Base-by-base conservation (phyloP, 768 basidiomycete genomes). In the Kwoniella bestiolae region DNA sequence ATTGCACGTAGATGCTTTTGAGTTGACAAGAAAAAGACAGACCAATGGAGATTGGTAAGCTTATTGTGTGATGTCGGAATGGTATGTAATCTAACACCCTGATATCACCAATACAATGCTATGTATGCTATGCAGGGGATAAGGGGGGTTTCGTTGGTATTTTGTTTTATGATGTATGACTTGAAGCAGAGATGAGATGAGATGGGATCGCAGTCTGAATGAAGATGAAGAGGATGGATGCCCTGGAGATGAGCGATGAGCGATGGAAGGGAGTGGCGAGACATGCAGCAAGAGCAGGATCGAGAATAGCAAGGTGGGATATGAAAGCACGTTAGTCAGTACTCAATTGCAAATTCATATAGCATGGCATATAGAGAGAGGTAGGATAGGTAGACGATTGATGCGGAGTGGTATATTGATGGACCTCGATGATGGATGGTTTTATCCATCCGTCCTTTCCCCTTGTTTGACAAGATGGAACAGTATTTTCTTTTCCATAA, bases 261-360 rank as follows among this genome's bases (percentile, higher is more conserved):
- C 52, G 52, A 55, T 35, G 52, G 18, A 21, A n/a, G 31, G 52
- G 25, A 26, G 56, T 57, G 56, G 56, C 56, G 38, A 57, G 28
- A 11, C 5, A 9, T 28, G 21, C 41, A 45, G 28, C 12, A 57
- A n/a, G n/a, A n/a, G n/a, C n/a, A n/a, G n/a, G n/a, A 41, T 41
- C 38, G 38, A 41, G 26, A 18, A 44, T 32, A 25, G 35, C 12
- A 26, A 46, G 56, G 35, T 7, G 26, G 21, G 5, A n/a, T 12
- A 44, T 44, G 56, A 26, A 16, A 55, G 34, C 29, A 55, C 52
- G 51, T 53, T 34, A 53, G 51, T 53, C 21, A 23, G 5, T 50
- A 28, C 31, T 34, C 2, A 18, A 29, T 34, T 29, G 26, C 28
- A 29, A 32, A 29, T n/a, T 23, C 55, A 41, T 56, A 34, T 56